Evolutionary conservation across 805 yeast species (phyloP).

Genomic region (Metahyphopichia silvanorum): DNA sequence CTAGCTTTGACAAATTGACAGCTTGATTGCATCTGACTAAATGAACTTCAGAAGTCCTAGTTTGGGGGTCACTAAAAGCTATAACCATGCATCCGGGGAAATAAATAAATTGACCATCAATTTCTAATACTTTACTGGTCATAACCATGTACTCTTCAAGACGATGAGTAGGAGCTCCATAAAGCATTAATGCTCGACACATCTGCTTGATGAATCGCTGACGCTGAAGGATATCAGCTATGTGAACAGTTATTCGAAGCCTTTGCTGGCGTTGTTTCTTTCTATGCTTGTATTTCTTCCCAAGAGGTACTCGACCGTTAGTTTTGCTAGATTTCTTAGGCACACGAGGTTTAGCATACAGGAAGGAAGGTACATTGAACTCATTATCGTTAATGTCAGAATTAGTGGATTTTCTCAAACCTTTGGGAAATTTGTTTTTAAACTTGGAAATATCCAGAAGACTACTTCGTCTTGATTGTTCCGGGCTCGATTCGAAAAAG

Average conservation of each 20-base stretch:
- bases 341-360: not conserved
- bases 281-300: conserved; percentile 30
- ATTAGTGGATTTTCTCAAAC: too few species aligned
- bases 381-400: too few species aligned
- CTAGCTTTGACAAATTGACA: conserved; percentile 72
- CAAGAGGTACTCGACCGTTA: conserved; percentile 35
- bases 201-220: conserved; percentile 81
- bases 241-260: conserved; percentile 88
- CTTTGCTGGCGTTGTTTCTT: conserved; percentile 31
- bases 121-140: conserved; percentile 89
- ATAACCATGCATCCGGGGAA: conserved; percentile 95
- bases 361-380: too few species aligned
- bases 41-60: conserved; percentile 93
- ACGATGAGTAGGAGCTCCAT: conserved; percentile 95
- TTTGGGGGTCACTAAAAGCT: conserved; percentile 89
- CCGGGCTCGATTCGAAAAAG: too few species aligned
- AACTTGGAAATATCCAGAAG: too few species aligned
- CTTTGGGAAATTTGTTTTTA: too few species aligned
- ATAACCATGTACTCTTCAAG: conserved; percentile 88
- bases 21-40: conserved; percentile 87
- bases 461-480: too few species aligned
- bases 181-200: conserved; percentile 88
- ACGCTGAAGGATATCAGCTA: conserved; percentile 82
- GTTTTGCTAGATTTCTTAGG: too few species aligned
- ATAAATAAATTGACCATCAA: conserved; percentile 89